Conservation (phyloP, 108 stramenopile genomes). For the Nitzschia sp. region DNA sequence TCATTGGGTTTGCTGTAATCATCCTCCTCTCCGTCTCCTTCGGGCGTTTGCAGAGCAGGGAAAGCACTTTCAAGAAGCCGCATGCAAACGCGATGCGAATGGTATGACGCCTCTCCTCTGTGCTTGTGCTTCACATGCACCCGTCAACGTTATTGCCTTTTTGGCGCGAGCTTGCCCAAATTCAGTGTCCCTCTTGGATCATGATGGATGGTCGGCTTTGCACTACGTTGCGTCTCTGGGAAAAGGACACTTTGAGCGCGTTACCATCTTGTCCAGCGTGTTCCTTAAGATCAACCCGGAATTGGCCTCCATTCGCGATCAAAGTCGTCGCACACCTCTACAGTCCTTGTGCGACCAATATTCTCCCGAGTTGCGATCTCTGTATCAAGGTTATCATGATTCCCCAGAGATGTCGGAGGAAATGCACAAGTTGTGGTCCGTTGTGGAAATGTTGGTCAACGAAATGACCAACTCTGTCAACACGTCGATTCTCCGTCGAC, state of each 20-base stretch:
- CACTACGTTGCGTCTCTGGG: constrained; percentile 2
- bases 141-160: background rate
- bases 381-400: constrained; percentile 1
- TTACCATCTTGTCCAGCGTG: background rate
- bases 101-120: constrained; percentile 1
- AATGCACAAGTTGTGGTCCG: constrained; percentile 5
- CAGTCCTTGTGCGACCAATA: background rate
- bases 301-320: background rate
- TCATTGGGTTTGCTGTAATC: constrained; percentile 3
- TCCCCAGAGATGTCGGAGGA: background rate
- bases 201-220: background rate
- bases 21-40: constrained; percentile 4
- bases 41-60: constrained; percentile 1
- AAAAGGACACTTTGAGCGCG: background rate
- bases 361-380: background rate
- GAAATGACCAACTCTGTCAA: constrained; percentile 2
- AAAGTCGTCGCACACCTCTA: background rate
- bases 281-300: background rate
- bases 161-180: background rate
- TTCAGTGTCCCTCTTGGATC: background rate
- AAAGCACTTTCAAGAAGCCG: background rate
- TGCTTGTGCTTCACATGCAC: constrained; percentile 3
- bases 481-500: background rate
- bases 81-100: background rate
- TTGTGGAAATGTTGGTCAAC: background rate